These are phyloP conservation scores for Coemansia sp. DNA, from an alignment of 192 early-diverging fungal species.

Conservation along the genomic window DNA sequence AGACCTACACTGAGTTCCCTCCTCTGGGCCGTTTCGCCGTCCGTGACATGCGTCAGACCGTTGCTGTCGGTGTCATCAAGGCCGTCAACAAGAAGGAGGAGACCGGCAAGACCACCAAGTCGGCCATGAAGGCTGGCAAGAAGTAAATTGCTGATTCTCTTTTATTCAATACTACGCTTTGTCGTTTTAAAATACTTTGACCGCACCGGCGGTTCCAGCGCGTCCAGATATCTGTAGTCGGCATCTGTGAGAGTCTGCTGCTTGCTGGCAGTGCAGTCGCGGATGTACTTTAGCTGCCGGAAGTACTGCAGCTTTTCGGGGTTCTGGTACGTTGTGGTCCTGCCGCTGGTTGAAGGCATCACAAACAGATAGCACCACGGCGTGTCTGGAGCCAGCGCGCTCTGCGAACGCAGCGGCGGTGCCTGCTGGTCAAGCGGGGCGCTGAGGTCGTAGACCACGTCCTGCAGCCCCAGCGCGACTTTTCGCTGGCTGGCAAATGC, in stretches of 20 bases:
- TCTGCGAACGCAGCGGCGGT: not conserved
- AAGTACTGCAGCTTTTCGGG: conserved; percentile 61
- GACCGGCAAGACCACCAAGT: conserved; percentile 71
- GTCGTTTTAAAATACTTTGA: conserved; percentile 33
- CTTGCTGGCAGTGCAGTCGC: conserved; percentile 23
- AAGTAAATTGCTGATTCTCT: conserved; percentile 59
- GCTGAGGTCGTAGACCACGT: conserved; percentile 25
- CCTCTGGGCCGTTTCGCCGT: conserved; percentile 96
- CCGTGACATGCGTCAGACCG: conserved; percentile 97
- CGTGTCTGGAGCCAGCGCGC: not conserved
- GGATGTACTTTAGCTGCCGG: conserved; percentile 44
- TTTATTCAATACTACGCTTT: not conserved
- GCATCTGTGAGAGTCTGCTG: not conserved
- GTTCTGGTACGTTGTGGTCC: conserved; percentile 62
- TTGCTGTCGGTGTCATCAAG: conserved; percentile 97
- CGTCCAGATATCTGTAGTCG: conserved; percentile 12
- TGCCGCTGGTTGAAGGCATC: conserved; percentile 72
- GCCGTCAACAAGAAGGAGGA: conserved; percentile 81
- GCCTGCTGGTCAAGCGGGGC: conserved; percentile 1
- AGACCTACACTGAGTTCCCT: conserved; percentile 88
- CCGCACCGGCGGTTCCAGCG: conserved; percentile 8
- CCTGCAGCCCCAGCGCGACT: conserved; percentile 46
- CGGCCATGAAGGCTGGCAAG: conserved; percentile 73
- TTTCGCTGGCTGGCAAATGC: conserved; percentile 47
- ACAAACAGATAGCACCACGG: conserved; percentile 53